phyloP scores from a whole-genome alignment of 2,329 filamentous ascomycete species.

The Metarhizium album region DNA sequence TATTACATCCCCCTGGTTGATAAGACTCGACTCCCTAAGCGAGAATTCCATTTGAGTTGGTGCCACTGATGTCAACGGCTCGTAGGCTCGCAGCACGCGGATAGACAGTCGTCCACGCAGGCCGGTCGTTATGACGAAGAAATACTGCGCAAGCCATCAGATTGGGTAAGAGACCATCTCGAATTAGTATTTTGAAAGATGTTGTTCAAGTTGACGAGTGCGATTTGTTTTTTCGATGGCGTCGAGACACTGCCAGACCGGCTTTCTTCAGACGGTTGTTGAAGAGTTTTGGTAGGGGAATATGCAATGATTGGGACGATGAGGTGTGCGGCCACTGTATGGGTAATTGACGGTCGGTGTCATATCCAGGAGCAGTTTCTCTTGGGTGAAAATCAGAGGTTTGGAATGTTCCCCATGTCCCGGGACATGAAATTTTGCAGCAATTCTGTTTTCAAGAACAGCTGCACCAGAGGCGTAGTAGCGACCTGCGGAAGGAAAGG shows the following conservation, averaged over 20 bases:
- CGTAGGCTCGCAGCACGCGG: slow-evolving; percentile 4
- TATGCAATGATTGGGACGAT: too few species aligned
- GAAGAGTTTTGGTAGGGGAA: too few species aligned
- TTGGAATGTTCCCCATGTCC: neutral
- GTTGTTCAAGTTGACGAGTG: too few species aligned
- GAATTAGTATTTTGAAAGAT: too few species aligned
- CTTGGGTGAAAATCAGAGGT: neutral
- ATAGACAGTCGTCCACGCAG: slow-evolving; percentile 3
- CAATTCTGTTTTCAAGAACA: too few species aligned
- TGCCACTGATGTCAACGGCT: neutral
- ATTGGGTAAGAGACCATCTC: too few species aligned
- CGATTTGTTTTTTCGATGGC: too few species aligned
- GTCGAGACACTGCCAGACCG: too few species aligned
- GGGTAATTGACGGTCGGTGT: slow-evolving; percentile 8
- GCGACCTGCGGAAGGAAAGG: neutral
- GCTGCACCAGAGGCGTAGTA: slow-evolving; percentile 1
- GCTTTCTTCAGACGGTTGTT: too few species aligned
- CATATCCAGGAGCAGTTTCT: neutral
- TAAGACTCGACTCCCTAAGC: neutral
- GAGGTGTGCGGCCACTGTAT: slow-evolving; percentile 1
- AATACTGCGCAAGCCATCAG: slow-evolving; percentile 2
- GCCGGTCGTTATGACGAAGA: slow-evolving; percentile 6
- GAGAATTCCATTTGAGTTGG: neutral
- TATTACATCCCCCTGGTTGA: neutral
- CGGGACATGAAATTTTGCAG: too few species aligned